Base-by-base conservation (phyloP, 1,284 basidiomycete genomes). In the Stygiomarasmius scandens region DNA sequence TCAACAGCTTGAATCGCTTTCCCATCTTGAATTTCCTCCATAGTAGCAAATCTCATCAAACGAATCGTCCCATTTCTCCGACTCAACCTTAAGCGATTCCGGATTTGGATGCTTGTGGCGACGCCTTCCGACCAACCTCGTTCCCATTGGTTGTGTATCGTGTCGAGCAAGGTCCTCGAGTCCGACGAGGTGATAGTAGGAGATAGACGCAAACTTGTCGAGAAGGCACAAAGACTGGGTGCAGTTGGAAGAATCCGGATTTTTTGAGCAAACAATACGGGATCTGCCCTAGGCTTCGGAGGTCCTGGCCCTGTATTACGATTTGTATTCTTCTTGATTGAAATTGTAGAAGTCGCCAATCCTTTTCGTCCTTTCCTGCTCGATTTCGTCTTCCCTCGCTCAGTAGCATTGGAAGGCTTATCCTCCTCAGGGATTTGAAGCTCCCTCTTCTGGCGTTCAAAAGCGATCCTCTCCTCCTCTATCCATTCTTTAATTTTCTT, bases 121-220 rank as follows among this genome's bases (percentile, higher is more conserved):
- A 87, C 65, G 9, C 86, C 86, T 58, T 82, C 78, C 2, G 68
- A 68, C 87, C 87, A 89, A 9, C 87, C 87, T 32, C 69, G 73
- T 65, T 77, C 76, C 63, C 89, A 90, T 61, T 82, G 78, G 3
- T 66, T 66, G 14, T 76, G 72, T 54, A 85, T 71, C 23, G 60
- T 61, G 4, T 51, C 16, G 20, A 55, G 23, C 10, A 52, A 5
- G 69, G 16, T 62, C 64, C 9, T 63, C 66, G 46, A 78, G 75
- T 45, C 65, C 72, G 11, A 74, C 71, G 14, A 66, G 61, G 24
- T n/a, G n/a, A n/a, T n/a, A n/a, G n/a, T n/a, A 68, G 63, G 19
- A 75, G 24, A 74, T 65, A 4, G n/a, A n/a, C n/a, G n/a, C n/a
- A 72, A 60, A 2, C 75, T 79, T 1, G 75, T 71, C 22, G 77